phyloP scores from a whole-genome alignment of 1,284 basidiomycete genomes.

The Ceratobasidium sp. region DNA sequence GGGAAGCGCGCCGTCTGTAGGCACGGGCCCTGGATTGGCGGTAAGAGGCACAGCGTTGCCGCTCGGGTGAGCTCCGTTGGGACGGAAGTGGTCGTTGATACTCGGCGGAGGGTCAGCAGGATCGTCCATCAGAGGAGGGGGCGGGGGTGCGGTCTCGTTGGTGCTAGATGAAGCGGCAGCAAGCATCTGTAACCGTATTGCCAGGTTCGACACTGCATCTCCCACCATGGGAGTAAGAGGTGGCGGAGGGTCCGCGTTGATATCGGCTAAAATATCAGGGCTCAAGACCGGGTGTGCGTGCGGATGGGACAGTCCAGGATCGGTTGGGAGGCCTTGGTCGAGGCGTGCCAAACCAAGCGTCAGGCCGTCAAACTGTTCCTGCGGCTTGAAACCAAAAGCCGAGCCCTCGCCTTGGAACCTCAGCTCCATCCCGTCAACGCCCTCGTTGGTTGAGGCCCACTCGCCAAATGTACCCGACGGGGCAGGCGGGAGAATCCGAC shows the following conservation, averaged over 20 bases:
- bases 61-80: slow-evolving; percentile 58
- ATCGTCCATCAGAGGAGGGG: slow-evolving; percentile 83
- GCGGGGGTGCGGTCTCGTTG: slow-evolving; percentile 63
- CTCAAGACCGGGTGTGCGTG: slow-evolving; percentile 20
- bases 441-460: slow-evolving; percentile 8
- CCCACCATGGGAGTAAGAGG: slow-evolving; percentile 26
- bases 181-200: slow-evolving; percentile 68
- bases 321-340: slow-evolving; percentile 70
- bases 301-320: slow-evolving; percentile 31
- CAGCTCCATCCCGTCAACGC: slow-evolving; percentile 35
- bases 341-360: slow-evolving; percentile 67
- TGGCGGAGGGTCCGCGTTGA: slow-evolving; percentile 26
- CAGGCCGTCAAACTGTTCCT: slow-evolving; percentile 81
- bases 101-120: slow-evolving; percentile 84
- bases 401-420: slow-evolving; percentile 73
- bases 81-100: slow-evolving; percentile 64
- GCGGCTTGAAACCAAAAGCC: slow-evolving; percentile 72
- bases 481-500: slow-evolving; percentile 44
- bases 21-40: slow-evolving; percentile 28
- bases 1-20: slow-evolving; percentile 23
- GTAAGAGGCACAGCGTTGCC: slow-evolving; percentile 13
- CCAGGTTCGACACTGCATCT: slow-evolving; percentile 70
- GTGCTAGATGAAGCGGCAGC: slow-evolving; percentile 55
- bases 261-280: slow-evolving; percentile 28
- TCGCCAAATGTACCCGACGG: slow-evolving; percentile 37